Evolutionary conservation across 345 rosid genomes (phyloP).

Genomic region (Linum lewisii): DNA sequence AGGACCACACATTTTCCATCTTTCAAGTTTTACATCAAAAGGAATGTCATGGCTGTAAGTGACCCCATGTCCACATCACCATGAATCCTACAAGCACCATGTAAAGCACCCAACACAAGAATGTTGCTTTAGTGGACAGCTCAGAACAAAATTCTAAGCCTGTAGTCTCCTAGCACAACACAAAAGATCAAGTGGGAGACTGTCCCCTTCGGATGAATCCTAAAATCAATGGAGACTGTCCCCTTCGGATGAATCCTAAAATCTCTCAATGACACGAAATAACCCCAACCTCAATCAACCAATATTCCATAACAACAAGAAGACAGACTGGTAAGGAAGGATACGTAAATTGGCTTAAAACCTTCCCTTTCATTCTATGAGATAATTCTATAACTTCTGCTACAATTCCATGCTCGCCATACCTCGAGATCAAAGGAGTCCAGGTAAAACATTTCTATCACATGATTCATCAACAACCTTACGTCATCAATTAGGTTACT

Average conservation of each 20-base stretch:
- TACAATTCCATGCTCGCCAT: conserved; percentile 55
- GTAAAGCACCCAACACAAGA: conserved; percentile 66
- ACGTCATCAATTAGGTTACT: conserved; percentile 42
- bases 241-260: conserved; percentile 54
- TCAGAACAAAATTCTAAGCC: conserved; percentile 47
- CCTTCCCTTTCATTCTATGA: no score
- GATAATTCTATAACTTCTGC: conserved; percentile 52
- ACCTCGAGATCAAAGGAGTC: conserved; percentile 65
- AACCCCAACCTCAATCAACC: conserved; percentile 41
- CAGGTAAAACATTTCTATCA: conserved; percentile 50
- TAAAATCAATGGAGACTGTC: no score
- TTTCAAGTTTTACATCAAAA: conserved; percentile 48
- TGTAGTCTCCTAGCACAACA: conserved; percentile 59
- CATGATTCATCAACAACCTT: conserved; percentile 31
- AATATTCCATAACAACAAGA: conserved; percentile 72
- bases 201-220: conserved; percentile 49
- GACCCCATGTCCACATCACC: conserved; percentile 41
- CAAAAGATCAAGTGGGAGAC: conserved; percentile 57
- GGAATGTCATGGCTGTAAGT: conserved; percentile 41
- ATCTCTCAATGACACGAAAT: conserved; percentile 44
- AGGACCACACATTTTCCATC: conserved; percentile 60
- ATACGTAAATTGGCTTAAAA: conserved; percentile 52
- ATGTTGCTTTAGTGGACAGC: conserved; percentile 45
- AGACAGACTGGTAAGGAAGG: conserved; percentile 56
- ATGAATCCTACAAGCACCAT: conserved; percentile 56